phyloP scores from a whole-genome alignment of 106 monocot species.

The Phalaenopsis equestris region DNA sequence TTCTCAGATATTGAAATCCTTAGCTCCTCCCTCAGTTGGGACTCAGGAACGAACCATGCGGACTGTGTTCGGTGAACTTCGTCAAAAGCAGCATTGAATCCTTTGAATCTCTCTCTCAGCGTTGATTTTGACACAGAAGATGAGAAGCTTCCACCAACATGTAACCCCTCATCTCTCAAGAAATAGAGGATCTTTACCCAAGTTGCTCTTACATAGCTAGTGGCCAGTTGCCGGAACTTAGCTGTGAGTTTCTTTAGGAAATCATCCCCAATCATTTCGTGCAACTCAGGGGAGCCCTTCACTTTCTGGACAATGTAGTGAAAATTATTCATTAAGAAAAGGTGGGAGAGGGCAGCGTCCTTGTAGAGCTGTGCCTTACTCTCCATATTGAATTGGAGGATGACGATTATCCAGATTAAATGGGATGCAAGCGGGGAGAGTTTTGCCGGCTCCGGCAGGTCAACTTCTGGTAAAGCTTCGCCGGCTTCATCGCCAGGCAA shows the following conservation, averaged over 20 bases:
- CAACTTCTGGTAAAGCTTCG: conserved; percentile 15
- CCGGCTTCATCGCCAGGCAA: conserved; percentile 11
- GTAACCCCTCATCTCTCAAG: conserved; percentile 82
- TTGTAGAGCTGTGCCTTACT: conserved; percentile 59
- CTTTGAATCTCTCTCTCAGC: conserved; percentile 73
- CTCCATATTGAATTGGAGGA: conserved; percentile 63
- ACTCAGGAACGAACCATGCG: conserved; percentile 65
- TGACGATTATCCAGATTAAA: conserved; percentile 66
- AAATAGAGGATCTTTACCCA: conserved; percentile 72
- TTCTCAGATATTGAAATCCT: conserved; percentile 78
- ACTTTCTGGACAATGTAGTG: conserved; percentile 88
- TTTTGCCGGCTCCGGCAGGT: conserved; percentile 50
- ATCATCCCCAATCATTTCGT: conserved; percentile 61
- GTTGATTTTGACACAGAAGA: conserved; percentile 55
- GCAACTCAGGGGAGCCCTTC: conserved; percentile 57
- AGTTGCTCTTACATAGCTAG: conserved; percentile 68
- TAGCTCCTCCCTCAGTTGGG: conserved; percentile 82
- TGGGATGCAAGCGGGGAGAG: conserved; percentile 50
- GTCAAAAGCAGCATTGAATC: conserved; percentile 88
- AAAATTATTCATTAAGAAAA: conserved; percentile 92
- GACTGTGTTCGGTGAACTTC: conserved; percentile 78
- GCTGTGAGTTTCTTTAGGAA: conserved; percentile 57
- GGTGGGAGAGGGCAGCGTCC: conserved; percentile 54
- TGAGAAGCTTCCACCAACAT: conserved; percentile 74
- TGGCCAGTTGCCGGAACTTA: conserved; percentile 66